Evolutionary conservation across 2,329 filamentous ascomycete genomes (phyloP), one percentile per base, ranked within the genome.

Genomic region (Venturia asperata): DNA sequence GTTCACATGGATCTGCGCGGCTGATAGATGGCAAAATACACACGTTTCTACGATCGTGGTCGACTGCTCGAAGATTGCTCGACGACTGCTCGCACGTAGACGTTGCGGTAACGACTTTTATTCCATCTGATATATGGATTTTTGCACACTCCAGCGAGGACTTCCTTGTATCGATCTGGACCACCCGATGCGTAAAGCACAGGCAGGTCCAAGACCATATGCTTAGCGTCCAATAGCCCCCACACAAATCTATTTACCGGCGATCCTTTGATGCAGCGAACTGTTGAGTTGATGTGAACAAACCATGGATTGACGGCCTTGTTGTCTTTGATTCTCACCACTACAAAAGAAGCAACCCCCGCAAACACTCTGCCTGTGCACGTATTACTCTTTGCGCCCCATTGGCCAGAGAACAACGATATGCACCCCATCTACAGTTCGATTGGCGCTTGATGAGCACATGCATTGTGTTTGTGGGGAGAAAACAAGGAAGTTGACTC

Each of bases 391-490:
- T 11, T n/a, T 27, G 30, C 52, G 52, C 37, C 52, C n/a, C 13
- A 37, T 37, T 58, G 52, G 15, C 19, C 15, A n/a, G 19, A 37
- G 10, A 2, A 19, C 45, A 21, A 21, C n/a, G n/a, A 21, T 19
- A 10, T 3, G 19, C n/a, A 24, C 47, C 27, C 21, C 1, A 52
- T 52, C 24, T 49, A 24, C 47, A 58, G 30, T 27, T 39, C 30
- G 27, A 58, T 58, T 58, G 30, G 52, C 21, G n/a, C 27, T 58
- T 37, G 52, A 58, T 58, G 30, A 58, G 30, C 52, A 58, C 27
- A 39, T 58, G 17, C 27, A 37, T n/a, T 37, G 52, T n/a, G 52
- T n/a, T n/a, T 37, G 52, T n/a, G 52, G 52, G 52, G 52, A 37
- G 24, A 27, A 58, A 58, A 58, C 52, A 58, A 37, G 52, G 52